Base-by-base conservation (phyloP, 2,329 filamentous ascomycete genomes). In the Capronia americana region DNA sequence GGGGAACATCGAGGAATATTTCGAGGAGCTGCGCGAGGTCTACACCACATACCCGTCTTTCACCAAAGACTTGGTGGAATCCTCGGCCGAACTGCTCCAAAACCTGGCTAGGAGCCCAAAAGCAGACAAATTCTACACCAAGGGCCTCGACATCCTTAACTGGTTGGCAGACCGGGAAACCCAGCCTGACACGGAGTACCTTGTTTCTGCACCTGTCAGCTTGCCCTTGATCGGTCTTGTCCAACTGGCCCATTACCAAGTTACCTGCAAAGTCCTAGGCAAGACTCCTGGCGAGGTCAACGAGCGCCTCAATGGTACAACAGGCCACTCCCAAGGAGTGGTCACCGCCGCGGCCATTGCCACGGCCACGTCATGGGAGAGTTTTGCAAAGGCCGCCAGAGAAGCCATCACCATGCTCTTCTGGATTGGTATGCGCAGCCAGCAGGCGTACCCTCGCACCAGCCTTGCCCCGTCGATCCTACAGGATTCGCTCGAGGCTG, bases 1-100 rank as follows among this genome's bases (percentile, higher is more conserved):
- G 79, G 95, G 95, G 74, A 99, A 99, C 80, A 98, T 99, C 70
- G 94, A 99, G 80, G 96, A 99, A 81, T 99, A 99, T 81, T 99
- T 99, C 75, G 94, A 99, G 73, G 95, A 99, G 83, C 87, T 99
- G 69, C 89, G 95, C 64, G 91, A 96, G 78, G 87, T 98, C 65
- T 94, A 94, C 83, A 88, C 85, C 74, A 97, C 93, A 66, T 99
- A 99, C 81, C 90, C 92, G 12, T 91, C 91, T 30, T 96, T 99
- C 72, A 88, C 97, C 4, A 90, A 92, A 72, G 92, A 96, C 71
- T 88, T 98, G 70, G 86, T 99, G 75, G 85, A 86, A 30, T 86
- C 88, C 26, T 90, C 93, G 7, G 93, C 95, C 14, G 90, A 96
- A 75, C 88, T 96, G 62, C 86, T 99, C n/a, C 92, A 94, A 77